phyloP scores from a whole-genome alignment of 108 stramenopile genomes.

The Cyclotella atomus region DNA sequence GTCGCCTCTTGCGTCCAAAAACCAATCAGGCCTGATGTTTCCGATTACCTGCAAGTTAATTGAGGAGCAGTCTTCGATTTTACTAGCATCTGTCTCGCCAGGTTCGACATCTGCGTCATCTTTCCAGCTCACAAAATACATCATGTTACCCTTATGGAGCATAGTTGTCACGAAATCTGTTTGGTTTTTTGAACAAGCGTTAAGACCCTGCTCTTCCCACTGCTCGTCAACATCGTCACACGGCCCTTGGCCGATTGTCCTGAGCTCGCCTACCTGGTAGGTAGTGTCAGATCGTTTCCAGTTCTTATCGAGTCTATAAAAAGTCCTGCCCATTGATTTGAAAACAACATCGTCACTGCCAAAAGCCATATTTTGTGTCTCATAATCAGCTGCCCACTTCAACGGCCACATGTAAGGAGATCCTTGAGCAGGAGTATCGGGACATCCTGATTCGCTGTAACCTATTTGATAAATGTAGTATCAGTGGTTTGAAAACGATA shows the following conservation, averaged over 20 bases:
- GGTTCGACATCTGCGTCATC: slow-evolving; percentile 29
- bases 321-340: slow-evolving; percentile 35
- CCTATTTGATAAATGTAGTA: too few species aligned
- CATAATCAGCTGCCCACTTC: slow-evolving; percentile 49
- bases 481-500: too few species aligned
- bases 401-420: slow-evolving; percentile 68
- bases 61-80: slow-evolving; percentile 39
- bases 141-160: slow-evolving; percentile 50
- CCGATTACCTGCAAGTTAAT: slow-evolving; percentile 50
- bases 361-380: slow-evolving; percentile 45
- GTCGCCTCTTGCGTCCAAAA: slow-evolving; percentile 50
- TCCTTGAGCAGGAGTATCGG: slow-evolving; percentile 50
- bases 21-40: slow-evolving; percentile 63
- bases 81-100: slow-evolving; percentile 44
- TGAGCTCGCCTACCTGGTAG: slow-evolving; percentile 34
- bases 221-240: slow-evolving; percentile 43
- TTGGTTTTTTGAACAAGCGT: slow-evolving; percentile 34
- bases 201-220: slow-evolving; percentile 16
- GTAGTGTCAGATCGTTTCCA: slow-evolving; percentile 58
- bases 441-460: slow-evolving; percentile 22
- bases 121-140: slow-evolving; percentile 56
- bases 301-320: slow-evolving; percentile 59
- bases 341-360: slow-evolving; percentile 47
- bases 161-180: slow-evolving; percentile 53
- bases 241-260: slow-evolving; percentile 51